Conservation (phyloP, 1,284 basidiomycete species). For the Heterobasidion annosum region DNA sequence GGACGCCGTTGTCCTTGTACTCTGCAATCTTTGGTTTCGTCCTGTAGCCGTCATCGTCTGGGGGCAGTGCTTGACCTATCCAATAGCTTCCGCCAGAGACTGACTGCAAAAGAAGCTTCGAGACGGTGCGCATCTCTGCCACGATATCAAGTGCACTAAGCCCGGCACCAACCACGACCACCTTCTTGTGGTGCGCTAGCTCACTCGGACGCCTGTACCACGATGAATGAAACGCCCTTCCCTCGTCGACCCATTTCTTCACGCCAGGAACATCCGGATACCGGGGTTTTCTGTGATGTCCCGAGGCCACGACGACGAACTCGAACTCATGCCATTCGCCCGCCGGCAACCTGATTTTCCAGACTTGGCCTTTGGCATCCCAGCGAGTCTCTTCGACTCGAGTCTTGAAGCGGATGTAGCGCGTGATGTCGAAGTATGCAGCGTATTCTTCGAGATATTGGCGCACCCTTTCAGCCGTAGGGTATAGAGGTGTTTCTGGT, state of each 20-base stretch:
- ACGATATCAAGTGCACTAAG: constrained; percentile 63
- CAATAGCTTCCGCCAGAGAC: constrained; percentile 24
- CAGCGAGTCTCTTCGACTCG: constrained; percentile 36
- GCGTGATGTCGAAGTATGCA: constrained; percentile 41
- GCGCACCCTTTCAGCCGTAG: constrained; percentile 44
- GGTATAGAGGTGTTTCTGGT: constrained; percentile 61
- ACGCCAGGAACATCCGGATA: constrained; percentile 54
- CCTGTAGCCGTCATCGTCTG: constrained; percentile 30
- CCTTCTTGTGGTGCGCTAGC: constrained; percentile 28
- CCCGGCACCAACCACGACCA: constrained; percentile 65
- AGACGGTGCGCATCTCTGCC: constrained; percentile 35
- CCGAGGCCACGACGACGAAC: constrained; percentile 60
- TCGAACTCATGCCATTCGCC: constrained; percentile 41
- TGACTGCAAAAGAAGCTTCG: constrained; percentile 47
- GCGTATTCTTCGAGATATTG: constrained; percentile 59
- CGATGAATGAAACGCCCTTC: constrained; percentile 50
- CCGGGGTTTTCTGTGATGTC: constrained; percentile 58
- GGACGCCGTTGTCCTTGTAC: constrained; percentile 34
- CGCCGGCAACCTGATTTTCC: constrained; percentile 36
- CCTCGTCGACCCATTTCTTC: constrained; percentile 39
- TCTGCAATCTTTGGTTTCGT: constrained; percentile 33
- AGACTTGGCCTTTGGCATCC: constrained; percentile 24
- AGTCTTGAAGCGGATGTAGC: constrained; percentile 47
- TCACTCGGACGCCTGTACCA: constrained; percentile 53
- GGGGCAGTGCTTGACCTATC: constrained; percentile 9